Evolutionary conservation across 140 eudicot species (phyloP).

Genomic region (Ambrosia hybrid): DNA sequence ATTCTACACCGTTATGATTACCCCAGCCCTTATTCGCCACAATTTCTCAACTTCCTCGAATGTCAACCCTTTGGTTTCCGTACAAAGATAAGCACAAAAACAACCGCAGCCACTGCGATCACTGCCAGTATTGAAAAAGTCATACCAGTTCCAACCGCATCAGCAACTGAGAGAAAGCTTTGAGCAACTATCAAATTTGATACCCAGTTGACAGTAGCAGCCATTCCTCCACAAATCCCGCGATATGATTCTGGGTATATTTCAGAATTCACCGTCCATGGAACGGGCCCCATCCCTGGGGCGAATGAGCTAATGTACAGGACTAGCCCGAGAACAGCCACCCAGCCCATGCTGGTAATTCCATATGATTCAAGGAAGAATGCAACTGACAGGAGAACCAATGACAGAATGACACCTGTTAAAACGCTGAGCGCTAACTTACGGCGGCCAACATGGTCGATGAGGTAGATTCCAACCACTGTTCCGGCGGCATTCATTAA

Average conservation of each 20-base stretch:
- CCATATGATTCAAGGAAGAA: conserved; percentile 58
- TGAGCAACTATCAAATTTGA: conserved; percentile 81
- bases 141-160: conserved; percentile 58
- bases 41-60: conserved; percentile 81
- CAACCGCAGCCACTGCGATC: conserved; percentile 51
- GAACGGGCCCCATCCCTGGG: conserved; percentile 97
- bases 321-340: conserved; percentile 74
- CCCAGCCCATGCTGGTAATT: conserved; percentile 49
- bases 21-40: conserved; percentile 61
- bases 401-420: conserved; percentile 63
- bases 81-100: conserved; percentile 53
- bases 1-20: conserved; percentile 18
- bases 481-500: conserved; percentile 73
- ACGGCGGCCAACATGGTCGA: conserved; percentile 79
- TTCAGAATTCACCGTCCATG: conserved; percentile 92
- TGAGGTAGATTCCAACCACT: conserved; percentile 74
- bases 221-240: conserved; percentile 89
- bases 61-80: conserved; percentile 86
- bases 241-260: conserved; percentile 77
- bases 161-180: conserved; percentile 72
- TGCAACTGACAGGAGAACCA: conserved; percentile 53
- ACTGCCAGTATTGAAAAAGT: conserved; percentile 75
- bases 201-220: conserved; percentile 91
- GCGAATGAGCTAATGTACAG: conserved; percentile 79
- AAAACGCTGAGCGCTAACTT: conserved; percentile 66